Conservation (phyloP, 1,284 basidiomycete genomes). For the Melampsora abietis-canadensis region DNA sequence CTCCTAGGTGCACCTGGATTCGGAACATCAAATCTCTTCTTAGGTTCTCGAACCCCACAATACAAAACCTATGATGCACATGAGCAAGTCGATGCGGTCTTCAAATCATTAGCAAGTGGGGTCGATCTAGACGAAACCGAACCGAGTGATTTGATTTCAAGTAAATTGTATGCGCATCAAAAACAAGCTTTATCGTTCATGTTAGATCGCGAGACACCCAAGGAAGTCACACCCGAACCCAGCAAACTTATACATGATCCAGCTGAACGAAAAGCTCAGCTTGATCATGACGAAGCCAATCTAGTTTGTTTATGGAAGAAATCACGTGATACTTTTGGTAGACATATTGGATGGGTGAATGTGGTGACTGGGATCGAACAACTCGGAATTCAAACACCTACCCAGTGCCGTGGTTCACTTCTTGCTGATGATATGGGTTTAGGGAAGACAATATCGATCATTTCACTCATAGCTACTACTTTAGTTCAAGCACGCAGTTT, state of each 20-base stretch:
- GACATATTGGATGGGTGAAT: constrained; percentile 67
- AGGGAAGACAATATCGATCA: constrained; percentile 92
- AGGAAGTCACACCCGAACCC: constrained; percentile 43
- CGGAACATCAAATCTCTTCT: background rate
- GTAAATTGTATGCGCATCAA: constrained; percentile 92
- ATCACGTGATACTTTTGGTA: constrained; percentile 60
- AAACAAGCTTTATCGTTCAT: constrained; percentile 96
- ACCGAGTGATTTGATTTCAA: constrained; percentile 76
- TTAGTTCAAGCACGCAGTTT: constrained; percentile 66
- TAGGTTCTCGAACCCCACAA: background rate
- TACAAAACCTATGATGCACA: constrained; percentile 59
- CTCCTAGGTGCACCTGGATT: constrained; percentile 44
- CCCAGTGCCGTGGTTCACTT: constrained; percentile 79
- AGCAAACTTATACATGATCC: constrained; percentile 6
- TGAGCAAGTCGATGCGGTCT: constrained; percentile 88
- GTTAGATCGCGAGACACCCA: constrained; percentile 71
- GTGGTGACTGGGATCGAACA: constrained; percentile 77
- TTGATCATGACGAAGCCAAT: constrained; percentile 56
- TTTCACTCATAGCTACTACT: constrained; percentile 83
- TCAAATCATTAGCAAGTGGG: constrained; percentile 78
- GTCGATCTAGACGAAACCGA: constrained; percentile 82
- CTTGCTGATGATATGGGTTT: constrained; percentile 76
- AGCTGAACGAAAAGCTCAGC: background rate
- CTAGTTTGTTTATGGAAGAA: constrained; percentile 74
- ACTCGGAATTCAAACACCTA: constrained; percentile 62